Percentiles rank a stretch among this genome's conserved stretches.
These are phyloP conservation scores for Salix koriyanagi DNA, from an alignment of 345 rosid species.

Conservation along the genomic window DNA sequence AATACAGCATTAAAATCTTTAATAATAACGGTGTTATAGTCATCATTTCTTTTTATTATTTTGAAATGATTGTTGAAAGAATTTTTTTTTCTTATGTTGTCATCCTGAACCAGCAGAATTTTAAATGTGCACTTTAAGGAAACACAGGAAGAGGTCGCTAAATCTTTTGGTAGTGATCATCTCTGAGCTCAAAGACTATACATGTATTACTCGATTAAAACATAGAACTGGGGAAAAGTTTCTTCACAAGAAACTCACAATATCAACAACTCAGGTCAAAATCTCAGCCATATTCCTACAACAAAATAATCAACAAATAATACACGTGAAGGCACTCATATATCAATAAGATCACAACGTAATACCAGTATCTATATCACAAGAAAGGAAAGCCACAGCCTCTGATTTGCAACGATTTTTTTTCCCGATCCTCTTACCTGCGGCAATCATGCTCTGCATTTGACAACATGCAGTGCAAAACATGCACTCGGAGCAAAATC, in stretches of 20 bases:
- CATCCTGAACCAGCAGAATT: background rate
- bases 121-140: background rate
- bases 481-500: constrained; percentile 24
- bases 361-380: constrained; percentile 27
- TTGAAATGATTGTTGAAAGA: too few species aligned
- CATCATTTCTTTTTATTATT: too few species aligned
- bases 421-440: constrained; percentile 9
- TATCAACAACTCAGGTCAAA: constrained; percentile 7
- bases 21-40: too few species aligned
- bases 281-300: background rate
- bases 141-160: background rate
- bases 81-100: background rate
- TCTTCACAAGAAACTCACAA: constrained; percentile 5
- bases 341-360: constrained; percentile 6
- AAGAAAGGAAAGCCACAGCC: constrained; percentile 7
- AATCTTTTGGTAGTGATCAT: background rate
- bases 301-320: constrained; percentile 6
- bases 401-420: constrained; percentile 5
- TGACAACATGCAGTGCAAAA: constrained; percentile 8
- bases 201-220: background rate
- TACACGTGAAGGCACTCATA: constrained; percentile 19
- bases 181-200: background rate
- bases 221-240: background rate
- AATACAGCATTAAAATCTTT: rapidly evolving
- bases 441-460: constrained; percentile 8